Conservation (phyloP, 2,329 filamentous ascomycete species). For the Bimuria novae-zelandiae region DNA sequence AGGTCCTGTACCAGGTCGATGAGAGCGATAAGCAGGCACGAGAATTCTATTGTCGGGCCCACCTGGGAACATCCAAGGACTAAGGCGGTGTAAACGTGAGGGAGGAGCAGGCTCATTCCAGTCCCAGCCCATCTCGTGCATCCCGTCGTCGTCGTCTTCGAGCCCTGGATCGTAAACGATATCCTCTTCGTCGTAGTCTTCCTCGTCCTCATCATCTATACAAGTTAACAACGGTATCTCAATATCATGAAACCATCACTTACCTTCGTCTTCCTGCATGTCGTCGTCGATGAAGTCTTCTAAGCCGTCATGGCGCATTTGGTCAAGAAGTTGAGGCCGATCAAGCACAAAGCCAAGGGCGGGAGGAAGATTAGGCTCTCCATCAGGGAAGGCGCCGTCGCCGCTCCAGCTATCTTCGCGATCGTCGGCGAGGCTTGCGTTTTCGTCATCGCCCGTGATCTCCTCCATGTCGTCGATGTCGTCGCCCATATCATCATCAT, state of each 20-base stretch:
- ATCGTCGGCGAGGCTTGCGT: constrained; percentile 50
- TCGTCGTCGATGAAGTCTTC: constrained; percentile 62
- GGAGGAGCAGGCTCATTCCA: constrained; percentile 53
- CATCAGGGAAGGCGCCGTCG: constrained; percentile 56
- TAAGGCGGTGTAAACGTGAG: constrained; percentile 60
- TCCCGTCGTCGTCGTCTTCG: constrained; percentile 52
- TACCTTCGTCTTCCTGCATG: constrained; percentile 62
- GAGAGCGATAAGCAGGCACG: constrained; percentile 54
- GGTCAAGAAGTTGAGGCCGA: constrained; percentile 46
- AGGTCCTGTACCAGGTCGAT: constrained; percentile 59
- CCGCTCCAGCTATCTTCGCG: constrained; percentile 51
- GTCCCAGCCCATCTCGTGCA: constrained; percentile 52
- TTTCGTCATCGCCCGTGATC: constrained; percentile 54
- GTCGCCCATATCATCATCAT: constrained; percentile 52
- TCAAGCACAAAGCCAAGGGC: constrained; percentile 42
- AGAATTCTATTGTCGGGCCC: constrained; percentile 53
- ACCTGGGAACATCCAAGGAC: constrained; percentile 62
- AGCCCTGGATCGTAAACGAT: constrained; percentile 61
- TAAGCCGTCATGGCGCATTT: constrained; percentile 51
- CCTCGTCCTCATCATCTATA: constrained; percentile 60
- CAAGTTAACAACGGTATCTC: constrained; percentile 38
- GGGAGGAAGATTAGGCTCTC: constrained; percentile 58
- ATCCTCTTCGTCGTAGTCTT: constrained; percentile 70
- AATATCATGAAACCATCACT: constrained; percentile 34
- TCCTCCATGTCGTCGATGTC: constrained; percentile 49